Base-by-base conservation (phyloP, 441 rosid genomes). In the Hypseocharis bilobata region DNA sequence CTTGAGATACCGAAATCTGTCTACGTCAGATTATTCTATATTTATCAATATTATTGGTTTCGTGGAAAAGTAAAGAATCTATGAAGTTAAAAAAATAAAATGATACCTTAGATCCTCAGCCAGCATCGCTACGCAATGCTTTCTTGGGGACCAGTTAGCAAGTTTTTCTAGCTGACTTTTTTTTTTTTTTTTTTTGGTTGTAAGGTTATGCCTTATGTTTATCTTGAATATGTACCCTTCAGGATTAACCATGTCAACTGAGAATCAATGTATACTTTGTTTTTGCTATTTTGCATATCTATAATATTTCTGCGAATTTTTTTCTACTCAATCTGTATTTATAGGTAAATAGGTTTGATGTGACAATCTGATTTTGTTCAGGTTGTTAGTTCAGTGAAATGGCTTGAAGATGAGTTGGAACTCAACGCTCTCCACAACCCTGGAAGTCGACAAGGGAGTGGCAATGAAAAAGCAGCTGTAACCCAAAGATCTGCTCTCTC, bases 381-480 rank as follows among this genome's bases (percentile, higher is more conserved):
- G 99, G 96, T 94, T 68, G 97, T 91, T 71, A 91, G 98, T 82
- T 89, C 98, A 20, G 94, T 94, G 52, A 94, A 94, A 77, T 94
- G 99, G 99, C 97, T 94, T 69, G 99, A 89, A 85, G 99, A 94
- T 78, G 98, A 94, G 81, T 71, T 94, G 79, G 99, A 94, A 79
- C 89, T 94, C 52, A 91, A 89, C 67, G 96, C 98, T 56, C 95
- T 91, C 70, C 96, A 89, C 75, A 89, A 88, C 73, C 96, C 98
- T 69, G 86, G 89, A 60, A 94, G 94, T 73, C 94, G 96, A 73
- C 82, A 81, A 58, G 98, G 88, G 62, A 88, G 81, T 82, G 88
- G 96, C 78, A 94, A 89, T 74, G 96, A 94, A 77, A 94, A 94
- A 83, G 96, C 85, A 66, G 99, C 96, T 70, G 79, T 76, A 67